A percentile compares a stretch with the other conserved stretches of the same genome.
These are phyloP conservation scores for Gaeumannomyces tritici DNA, from an alignment of 2,329 filamentous ascomycete genomes.

Conservation along the genomic window DNA sequence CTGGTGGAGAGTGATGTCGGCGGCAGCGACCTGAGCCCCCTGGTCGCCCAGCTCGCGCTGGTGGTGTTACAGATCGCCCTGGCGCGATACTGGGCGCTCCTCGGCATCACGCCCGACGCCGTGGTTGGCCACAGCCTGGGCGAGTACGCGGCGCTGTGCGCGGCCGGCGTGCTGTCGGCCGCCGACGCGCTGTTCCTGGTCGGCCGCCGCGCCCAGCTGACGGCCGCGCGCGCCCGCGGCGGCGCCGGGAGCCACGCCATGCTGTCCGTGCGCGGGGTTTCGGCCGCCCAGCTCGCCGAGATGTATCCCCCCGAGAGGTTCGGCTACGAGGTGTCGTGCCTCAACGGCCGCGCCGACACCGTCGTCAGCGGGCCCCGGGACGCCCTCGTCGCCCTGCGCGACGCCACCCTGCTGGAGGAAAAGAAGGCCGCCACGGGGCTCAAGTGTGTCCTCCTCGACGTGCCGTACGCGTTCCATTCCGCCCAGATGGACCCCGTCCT, in stretches of 20 bases:
- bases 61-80: conserved; percentile 31
- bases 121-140: conserved; percentile 47
- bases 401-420: conserved; percentile 23
- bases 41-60: conserved; percentile 26
- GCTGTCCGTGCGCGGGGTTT: conserved; percentile 21
- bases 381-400: conserved; percentile 52
- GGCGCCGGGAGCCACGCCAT: conserved; percentile 23
- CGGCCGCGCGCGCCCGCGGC: conserved; percentile 49
- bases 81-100: conserved; percentile 24
- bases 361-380: conserved; percentile 54
- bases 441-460: conserved; percentile 25
- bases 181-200: conserved; percentile 54
- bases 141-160: conserved; percentile 52
- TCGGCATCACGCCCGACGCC: conserved; percentile 32
- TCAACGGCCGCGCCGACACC: too few species aligned
- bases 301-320: too few species aligned
- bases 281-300: conserved; percentile 14
- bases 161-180: conserved; percentile 52
- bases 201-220: conserved; percentile 45
- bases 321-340: conserved; percentile 40
- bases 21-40: conserved; percentile 2
- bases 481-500: conserved; percentile 28
- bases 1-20: not conserved
- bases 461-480: conserved; percentile 25
- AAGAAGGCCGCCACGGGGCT: conserved; percentile 5